Conservation (phyloP, 768 basidiomycete species). For the Amyloporia xantha region DNA sequence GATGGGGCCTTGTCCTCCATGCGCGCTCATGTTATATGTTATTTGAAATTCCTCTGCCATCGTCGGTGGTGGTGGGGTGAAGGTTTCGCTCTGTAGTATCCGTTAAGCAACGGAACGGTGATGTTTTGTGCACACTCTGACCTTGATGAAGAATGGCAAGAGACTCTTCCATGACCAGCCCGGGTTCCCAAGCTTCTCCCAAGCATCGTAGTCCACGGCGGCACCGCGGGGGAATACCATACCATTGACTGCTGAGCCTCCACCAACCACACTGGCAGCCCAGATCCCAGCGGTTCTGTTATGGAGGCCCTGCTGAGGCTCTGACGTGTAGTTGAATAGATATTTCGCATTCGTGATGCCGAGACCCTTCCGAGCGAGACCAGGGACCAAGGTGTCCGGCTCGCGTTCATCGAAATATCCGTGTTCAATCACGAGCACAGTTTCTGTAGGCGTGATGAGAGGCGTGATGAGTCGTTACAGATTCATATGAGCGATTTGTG, state of each 20-base stretch:
- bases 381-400: neutral
- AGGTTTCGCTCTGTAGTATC: neutral
- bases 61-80: neutral
- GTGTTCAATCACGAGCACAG: neutral
- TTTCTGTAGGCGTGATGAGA: neutral
- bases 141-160: neutral
- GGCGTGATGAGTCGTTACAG: too few species aligned
- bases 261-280: neutral
- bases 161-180: neutral
- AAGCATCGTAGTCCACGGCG: neutral
- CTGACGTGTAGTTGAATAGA: neutral
- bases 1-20: neutral
- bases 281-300: neutral
- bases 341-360: neutral
- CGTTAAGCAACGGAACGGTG: too few species aligned
- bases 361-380: neutral
- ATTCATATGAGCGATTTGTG: too few species aligned
- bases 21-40: neutral
- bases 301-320: neutral
- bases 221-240: neutral
- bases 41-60: neutral
- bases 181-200: neutral
- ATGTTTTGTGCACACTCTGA: neutral
- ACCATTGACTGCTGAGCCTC: neutral
- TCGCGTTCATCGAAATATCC: neutral